Evolutionary conservation across 805 yeast genomes (phyloP).

Genomic region (Nakazawaea peltata): DNA sequence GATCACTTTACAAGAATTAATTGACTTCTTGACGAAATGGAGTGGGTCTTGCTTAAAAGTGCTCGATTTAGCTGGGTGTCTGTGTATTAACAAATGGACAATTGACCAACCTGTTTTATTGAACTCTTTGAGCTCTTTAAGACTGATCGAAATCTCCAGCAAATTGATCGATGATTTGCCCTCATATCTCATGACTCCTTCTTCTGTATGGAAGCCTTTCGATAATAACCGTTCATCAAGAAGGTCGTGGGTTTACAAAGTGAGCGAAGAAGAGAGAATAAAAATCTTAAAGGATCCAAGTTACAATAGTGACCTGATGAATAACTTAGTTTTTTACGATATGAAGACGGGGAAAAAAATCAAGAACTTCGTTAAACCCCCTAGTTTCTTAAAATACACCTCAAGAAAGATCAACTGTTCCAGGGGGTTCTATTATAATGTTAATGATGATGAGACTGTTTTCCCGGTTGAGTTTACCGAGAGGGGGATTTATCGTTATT

Average conservation of each 20-base stretch:
- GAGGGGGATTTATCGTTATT: slow-evolving; percentile 51
- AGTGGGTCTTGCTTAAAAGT: slow-evolving; percentile 31
- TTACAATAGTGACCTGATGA: slow-evolving; percentile 18
- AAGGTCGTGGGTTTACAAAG: slow-evolving; percentile 71
- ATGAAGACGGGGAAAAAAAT: slow-evolving; percentile 56
- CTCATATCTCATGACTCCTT: slow-evolving; percentile 22
- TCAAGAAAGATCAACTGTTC: slow-evolving; percentile 47
- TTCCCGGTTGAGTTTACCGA: slow-evolving; percentile 46
- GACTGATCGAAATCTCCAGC: slow-evolving; percentile 61
- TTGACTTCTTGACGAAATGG: slow-evolving; percentile 22
- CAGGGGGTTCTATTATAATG: slow-evolving; percentile 36
- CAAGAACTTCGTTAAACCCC: slow-evolving; percentile 34
- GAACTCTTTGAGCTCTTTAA: slow-evolving; percentile 38
- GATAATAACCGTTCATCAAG: slow-evolving; percentile 56
- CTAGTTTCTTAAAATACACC: slow-evolving; percentile 43
- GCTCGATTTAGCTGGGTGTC: slow-evolving; percentile 61
- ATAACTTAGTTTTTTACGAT: slow-evolving; percentile 48
- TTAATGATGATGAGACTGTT: slow-evolving; percentile 24
- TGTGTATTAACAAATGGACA: slow-evolving; percentile 51
- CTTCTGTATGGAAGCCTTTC: slow-evolving; percentile 37
- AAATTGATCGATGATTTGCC: slow-evolving; percentile 42
- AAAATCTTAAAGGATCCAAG: slow-evolving; percentile 16
- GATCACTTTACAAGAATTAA: slow-evolving; percentile 29
- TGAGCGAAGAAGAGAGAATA: slow-evolving; percentile 16
- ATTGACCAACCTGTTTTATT: slow-evolving; percentile 39